Base-by-base conservation (phyloP, 2,329 filamentous ascomycete genomes). In the Chaetomium olivaceum region DNA sequence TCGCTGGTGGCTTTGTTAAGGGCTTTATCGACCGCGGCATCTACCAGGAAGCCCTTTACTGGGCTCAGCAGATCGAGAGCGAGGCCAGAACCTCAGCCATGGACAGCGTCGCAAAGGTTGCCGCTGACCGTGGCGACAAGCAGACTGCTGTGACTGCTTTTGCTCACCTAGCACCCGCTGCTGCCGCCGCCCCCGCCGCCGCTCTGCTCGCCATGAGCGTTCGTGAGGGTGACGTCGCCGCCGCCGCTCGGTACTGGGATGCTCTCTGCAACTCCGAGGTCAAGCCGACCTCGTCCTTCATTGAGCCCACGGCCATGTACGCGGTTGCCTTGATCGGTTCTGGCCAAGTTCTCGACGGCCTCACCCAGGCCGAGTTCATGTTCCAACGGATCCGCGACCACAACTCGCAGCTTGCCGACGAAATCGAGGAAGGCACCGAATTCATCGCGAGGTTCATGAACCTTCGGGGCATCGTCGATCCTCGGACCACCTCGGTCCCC, bases 281-380 rank as follows among this genome's bases (percentile, higher is more conserved):
- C 73, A 80, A 83, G 60, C 83, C 87, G 39, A 84, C 85, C 14
- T 76, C 83, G 62, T 81, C 87, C 36, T 89, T 96, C 77, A 90
- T 97, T 68, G 93, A 97, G 79, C 91, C 93, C 27, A 90, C 92
- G 14, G 87, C 91, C 64, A 97, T 97, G 92, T 97, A 94, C 74
- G 88, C 91, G 16, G 87, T 96, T 64, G 92, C 93, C 57, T 83
- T 98, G 77, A 90, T 98, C 74, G 91, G 91, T 62, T 92, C 91
- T 68, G 92, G 93, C 51, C 89, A 93, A 73, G 86, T 93, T 58
- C 87, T 89, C n/a, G 91, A 94, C 74, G 95, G 90, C 58, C 79
- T 98, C 65, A 81, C 84, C 14, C 88, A 95, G 75, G 89, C 91
- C 11, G 91, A 95, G 72, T 82, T 88, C 74, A 96, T 97, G 91